These are phyloP conservation scores for Colletotrichum musae DNA, from an alignment of 2,329 filamentous ascomycete genomes.

Conservation along the genomic window DNA sequence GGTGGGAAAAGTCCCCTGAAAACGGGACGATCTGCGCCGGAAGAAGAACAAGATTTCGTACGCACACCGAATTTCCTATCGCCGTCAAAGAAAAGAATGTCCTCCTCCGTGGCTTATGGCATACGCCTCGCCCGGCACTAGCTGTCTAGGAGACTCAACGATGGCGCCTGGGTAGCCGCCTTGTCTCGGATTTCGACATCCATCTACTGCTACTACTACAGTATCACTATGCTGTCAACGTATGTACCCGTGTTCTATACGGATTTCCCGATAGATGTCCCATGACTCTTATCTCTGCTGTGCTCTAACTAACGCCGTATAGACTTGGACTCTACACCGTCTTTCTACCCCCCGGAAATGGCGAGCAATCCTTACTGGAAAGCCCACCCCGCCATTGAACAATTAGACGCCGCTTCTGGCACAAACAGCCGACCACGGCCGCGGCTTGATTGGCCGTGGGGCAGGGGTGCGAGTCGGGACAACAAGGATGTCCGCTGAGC, in stretches of 20 bases:
- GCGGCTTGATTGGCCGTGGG: slow-evolving; percentile 45
- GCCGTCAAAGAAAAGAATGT: slow-evolving; percentile 11
- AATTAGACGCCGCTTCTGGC: slow-evolving; percentile 40
- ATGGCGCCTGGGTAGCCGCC: slow-evolving; percentile 36
- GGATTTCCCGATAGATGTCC: neutral
- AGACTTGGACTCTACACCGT: slow-evolving; percentile 23
- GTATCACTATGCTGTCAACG: neutral
- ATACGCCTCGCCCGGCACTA: slow-evolving; percentile 2
- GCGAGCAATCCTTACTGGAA: slow-evolving; percentile 25
- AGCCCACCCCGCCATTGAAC: slow-evolving; percentile 14
- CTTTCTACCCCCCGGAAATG: slow-evolving; percentile 28
- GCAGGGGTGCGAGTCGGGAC: slow-evolving; percentile 36
- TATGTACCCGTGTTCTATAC: neutral
- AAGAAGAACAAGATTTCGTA: neutral
- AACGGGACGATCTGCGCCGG: slow-evolving; percentile 4
- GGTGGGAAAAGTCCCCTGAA: neutral
- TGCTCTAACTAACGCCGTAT: neutral
- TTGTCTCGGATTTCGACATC: neutral
- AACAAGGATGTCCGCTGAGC: slow-evolving; percentile 44
- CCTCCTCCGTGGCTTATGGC: slow-evolving; percentile 19
- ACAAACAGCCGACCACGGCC: slow-evolving; percentile 41
- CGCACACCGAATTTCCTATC: neutral
- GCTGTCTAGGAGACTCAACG: slow-evolving; percentile 12
- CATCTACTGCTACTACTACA: neutral
- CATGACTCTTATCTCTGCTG: slow-evolving; percentile 13